Conservation (phyloP, 768 basidiomycete genomes). For the Paxillus rubicundulus region DNA sequence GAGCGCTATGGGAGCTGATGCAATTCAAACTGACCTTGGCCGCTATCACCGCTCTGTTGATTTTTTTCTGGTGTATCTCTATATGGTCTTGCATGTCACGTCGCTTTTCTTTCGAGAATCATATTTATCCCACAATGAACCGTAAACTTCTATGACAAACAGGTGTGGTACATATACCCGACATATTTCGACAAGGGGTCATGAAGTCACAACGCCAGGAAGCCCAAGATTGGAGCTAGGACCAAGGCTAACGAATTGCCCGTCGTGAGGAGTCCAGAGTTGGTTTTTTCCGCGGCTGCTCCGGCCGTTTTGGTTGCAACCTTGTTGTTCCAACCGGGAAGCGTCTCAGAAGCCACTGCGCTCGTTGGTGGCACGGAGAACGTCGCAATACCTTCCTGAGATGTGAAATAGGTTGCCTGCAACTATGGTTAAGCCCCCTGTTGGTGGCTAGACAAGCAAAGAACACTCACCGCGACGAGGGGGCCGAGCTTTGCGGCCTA, state of each 20-base stretch:
- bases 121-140: constrained; percentile 8
- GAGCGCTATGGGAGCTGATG: constrained; percentile 34
- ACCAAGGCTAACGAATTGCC: constrained; percentile 21
- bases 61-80: constrained; percentile 14
- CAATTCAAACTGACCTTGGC: constrained; percentile 7
- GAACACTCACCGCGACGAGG: constrained; percentile 54
- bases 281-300: constrained; percentile 17
- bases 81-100: constrained; percentile 10
- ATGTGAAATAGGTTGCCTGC: constrained; percentile 70
- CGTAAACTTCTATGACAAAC: background rate
- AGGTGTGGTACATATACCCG: background rate
- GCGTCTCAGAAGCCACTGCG: constrained; percentile 63
- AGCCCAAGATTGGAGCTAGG: constrained; percentile 28
- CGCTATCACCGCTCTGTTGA: constrained; percentile 6
- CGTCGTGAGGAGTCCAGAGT: constrained; percentile 19
- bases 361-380: constrained; percentile 54
- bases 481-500: constrained; percentile 55
- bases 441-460: background rate
- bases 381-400: constrained; percentile 64
- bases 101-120: constrained; percentile 16
- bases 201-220: constrained; percentile 21
- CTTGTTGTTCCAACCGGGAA: constrained; percentile 30
- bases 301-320: constrained; percentile 3
- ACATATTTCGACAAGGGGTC: background rate
- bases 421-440: constrained; percentile 4